Evolutionary conservation across 164 flowering plant species (phyloP).

Genomic region (Pachysandra terminalis): DNA sequence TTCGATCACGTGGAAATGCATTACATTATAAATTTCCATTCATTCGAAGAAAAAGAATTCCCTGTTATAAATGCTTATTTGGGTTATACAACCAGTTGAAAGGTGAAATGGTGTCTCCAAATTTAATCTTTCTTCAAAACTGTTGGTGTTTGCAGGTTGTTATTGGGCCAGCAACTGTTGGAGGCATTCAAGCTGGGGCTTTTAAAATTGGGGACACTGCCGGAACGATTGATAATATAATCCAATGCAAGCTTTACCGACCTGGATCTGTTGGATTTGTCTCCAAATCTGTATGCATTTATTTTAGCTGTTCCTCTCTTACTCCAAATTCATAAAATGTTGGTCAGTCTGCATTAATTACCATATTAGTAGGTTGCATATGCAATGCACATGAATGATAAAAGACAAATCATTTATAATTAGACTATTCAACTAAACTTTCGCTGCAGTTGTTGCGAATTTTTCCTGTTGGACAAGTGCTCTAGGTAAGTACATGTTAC

Average conservation of each 20-base stretch:
- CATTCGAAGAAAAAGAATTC: neutral
- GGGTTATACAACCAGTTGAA: neutral
- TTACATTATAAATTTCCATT: neutral
- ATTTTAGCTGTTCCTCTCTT: neutral
- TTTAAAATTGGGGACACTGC: slow-evolving; percentile 96
- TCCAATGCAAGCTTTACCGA: slow-evolving; percentile 73
- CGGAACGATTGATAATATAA: slow-evolving; percentile 84
- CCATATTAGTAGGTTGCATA: no score
- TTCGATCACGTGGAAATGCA: neutral
- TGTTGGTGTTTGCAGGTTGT: slow-evolving; percentile 45
- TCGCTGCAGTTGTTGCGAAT: no score
- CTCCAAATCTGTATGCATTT: slow-evolving; percentile 66
- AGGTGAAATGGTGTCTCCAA: neutral
- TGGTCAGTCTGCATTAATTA: neutral
- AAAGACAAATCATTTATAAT: no score
- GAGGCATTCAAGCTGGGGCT: slow-evolving; percentile 95
- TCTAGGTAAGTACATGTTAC: no score
- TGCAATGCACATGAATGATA: no score
- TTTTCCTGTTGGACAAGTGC: no score
- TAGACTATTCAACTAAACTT: no score
- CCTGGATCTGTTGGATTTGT: slow-evolving; percentile 89
- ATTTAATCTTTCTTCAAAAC: neutral
- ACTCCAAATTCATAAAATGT: neutral
- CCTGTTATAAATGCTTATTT: neutral
- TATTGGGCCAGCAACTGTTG: slow-evolving; percentile 87